Evolutionary conservation across 768 basidiomycete genomes (phyloP).

Genomic region (Mrakia gelida): DNA sequence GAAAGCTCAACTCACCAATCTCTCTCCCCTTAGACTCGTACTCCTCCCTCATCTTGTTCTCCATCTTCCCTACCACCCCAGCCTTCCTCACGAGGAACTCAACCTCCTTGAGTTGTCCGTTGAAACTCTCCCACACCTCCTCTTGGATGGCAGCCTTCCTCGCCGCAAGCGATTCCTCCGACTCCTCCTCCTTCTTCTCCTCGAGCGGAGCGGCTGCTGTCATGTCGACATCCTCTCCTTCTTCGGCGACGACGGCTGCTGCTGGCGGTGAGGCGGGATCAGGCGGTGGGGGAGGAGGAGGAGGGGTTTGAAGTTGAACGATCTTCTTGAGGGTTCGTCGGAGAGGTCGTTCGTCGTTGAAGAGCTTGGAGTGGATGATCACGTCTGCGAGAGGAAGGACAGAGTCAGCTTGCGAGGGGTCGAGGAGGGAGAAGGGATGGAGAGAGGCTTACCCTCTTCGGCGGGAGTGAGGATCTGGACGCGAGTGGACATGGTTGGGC

Average conservation of each 20-base stretch:
- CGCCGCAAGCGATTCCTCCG: background rate
- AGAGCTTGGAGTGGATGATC: slow-evolving; percentile 16
- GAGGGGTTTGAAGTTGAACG: background rate
- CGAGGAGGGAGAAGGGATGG: background rate
- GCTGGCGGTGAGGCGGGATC: background rate
- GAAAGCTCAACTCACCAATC: slow-evolving; percentile 22
- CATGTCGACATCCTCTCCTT: slow-evolving; percentile 19
- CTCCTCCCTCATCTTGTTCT: slow-evolving; percentile 23
- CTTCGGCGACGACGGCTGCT: background rate
- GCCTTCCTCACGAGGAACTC: slow-evolving; percentile 29
- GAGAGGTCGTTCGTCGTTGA: slow-evolving; percentile 21
- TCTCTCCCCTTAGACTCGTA: slow-evolving; percentile 19
- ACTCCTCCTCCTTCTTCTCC: background rate
- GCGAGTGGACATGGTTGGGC: background rate
- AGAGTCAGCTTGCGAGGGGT: background rate
- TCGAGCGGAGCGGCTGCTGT: background rate
- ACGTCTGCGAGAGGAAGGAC: background rate
- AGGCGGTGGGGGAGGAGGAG: background rate
- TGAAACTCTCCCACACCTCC: slow-evolving; percentile 20
- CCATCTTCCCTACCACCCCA: slow-evolving; percentile 21
- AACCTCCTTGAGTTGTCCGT: slow-evolving; percentile 11
- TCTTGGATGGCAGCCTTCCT: background rate
- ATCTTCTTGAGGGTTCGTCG: slow-evolving; percentile 17
- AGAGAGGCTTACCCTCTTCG: slow-evolving; percentile 3
- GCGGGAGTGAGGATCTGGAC: background rate